Conservation (phyloP, 1,139 yeast species). For the Schwanniomyces etchellsii region DNA sequence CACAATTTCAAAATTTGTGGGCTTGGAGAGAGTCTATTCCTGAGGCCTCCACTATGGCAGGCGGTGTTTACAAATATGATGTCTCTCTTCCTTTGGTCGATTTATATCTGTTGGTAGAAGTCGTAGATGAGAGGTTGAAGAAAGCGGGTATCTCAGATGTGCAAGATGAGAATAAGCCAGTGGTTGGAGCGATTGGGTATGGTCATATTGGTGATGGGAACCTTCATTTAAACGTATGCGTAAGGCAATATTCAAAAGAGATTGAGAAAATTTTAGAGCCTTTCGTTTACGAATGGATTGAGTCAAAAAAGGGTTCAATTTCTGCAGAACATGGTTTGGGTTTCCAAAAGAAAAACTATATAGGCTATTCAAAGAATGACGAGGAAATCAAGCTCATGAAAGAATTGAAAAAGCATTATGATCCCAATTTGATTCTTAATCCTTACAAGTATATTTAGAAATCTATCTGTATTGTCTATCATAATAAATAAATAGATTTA, state of each 20-base stretch:
- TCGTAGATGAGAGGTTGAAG: constrained; percentile 52
- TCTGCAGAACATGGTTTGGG: constrained; percentile 98
- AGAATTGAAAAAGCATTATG: constrained; percentile 70
- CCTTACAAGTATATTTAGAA: constrained; percentile 77
- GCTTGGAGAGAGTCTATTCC: constrained; percentile 92
- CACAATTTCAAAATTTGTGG: constrained; percentile 82
- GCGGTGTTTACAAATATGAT: constrained; percentile 96
- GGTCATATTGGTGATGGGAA: constrained; percentile 98
- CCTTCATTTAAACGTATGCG: constrained; percentile 85
- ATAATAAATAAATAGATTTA: constrained; percentile 1
- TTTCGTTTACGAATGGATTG: constrained; percentile 87
- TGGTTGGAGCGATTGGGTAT: constrained; percentile 83
- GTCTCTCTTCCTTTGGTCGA: constrained; percentile 82
- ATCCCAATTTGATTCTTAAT: constrained; percentile 85
- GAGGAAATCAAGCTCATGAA: constrained; percentile 69
- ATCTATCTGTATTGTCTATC: neutral
- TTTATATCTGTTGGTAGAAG: constrained; percentile 76
- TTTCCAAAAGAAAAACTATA: constrained; percentile 86
- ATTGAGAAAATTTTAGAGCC: constrained; percentile 84
- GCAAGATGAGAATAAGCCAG: constrained; percentile 65
- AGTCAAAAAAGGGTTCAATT: constrained; percentile 69
- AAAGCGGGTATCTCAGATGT: constrained; percentile 58
- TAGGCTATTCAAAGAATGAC: constrained; percentile 74
- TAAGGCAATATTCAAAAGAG: constrained; percentile 70
- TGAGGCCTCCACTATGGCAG: constrained; percentile 78